Evolutionary conservation across 2,329 filamentous ascomycete genomes (phyloP).

Genomic region (Aurifilum marmelostoma): DNA sequence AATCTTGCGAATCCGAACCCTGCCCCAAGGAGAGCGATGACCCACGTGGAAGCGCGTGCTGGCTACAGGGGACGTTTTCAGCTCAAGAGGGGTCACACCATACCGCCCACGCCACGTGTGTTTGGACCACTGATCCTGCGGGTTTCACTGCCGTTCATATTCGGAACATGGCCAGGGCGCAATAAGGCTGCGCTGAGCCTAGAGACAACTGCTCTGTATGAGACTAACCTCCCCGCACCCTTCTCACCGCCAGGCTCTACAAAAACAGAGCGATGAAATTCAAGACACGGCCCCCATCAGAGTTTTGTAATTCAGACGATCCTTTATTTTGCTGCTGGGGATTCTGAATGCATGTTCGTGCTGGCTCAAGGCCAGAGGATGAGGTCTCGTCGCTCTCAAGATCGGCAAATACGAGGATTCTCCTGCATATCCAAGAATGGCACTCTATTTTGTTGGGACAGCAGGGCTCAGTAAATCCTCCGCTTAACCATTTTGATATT

Average conservation of each 20-base stretch:
- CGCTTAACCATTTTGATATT: slow-evolving; percentile 6
- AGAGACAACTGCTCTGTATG: not conserved
- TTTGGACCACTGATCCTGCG: not conserved
- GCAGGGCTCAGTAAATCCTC: slow-evolving; percentile 2
- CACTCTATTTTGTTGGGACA: slow-evolving; percentile 8
- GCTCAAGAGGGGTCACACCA: not conserved
- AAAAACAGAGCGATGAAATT: not conserved
- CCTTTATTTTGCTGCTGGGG: not conserved
- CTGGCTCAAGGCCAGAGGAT: not conserved
- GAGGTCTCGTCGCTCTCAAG: not conserved
- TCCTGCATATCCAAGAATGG: slow-evolving; percentile 1
- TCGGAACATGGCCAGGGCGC: not conserved
- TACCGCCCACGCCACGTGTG: slow-evolving; percentile 2
- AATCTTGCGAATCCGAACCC: not conserved
- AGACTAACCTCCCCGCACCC: not conserved
- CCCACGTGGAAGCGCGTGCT: not conserved
- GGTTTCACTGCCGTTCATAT: not conserved
- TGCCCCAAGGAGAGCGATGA: not conserved
- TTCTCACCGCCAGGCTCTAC: not conserved
- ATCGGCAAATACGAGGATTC: not conserved
- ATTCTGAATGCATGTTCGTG: not conserved
- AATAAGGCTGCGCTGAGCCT: not conserved
- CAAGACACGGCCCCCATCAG: not conserved
- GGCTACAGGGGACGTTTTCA: not conserved
- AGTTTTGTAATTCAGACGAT: not conserved